Conservation (phyloP, 164 flowering plant genomes). For the Houttuynia cordata region DNA sequence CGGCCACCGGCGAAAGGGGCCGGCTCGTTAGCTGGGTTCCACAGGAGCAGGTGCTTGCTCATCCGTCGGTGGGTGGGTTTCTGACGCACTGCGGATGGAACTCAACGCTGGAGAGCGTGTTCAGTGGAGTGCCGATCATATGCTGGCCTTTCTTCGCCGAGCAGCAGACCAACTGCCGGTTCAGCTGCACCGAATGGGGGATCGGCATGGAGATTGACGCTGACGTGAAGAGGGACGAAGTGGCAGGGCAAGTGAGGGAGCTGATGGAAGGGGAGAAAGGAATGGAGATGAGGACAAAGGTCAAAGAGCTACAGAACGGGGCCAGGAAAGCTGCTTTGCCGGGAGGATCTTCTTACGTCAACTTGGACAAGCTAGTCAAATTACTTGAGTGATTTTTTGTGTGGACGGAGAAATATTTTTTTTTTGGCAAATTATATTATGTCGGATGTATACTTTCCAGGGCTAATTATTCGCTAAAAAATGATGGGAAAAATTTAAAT, state of each 20-base stretch:
- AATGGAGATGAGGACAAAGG: conserved; percentile 10
- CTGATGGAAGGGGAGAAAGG: conserved; percentile 11
- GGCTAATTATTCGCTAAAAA: too few species aligned
- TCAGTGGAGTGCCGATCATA: conserved; percentile 9
- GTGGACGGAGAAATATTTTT: too few species aligned
- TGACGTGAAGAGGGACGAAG: conserved; percentile 5
- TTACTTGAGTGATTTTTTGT: too few species aligned
- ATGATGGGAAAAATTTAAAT: too few species aligned
- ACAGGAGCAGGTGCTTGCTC: conserved; percentile 7
- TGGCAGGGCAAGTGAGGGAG: conserved; percentile 6
- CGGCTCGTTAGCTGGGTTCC: conserved; percentile 7
- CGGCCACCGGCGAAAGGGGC: conserved; percentile 3
- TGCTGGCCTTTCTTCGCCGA: conserved; percentile 16
- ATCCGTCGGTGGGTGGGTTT: conserved; percentile 10
- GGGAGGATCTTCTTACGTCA: conserved; percentile 6
- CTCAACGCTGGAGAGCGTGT: conserved; percentile 7
- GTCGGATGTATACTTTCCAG: too few species aligned
- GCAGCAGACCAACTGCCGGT: conserved; percentile 12
- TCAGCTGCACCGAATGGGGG: conserved; percentile 5
- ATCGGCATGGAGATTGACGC: conserved; percentile 13
- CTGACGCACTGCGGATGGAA: conserved; percentile 16
- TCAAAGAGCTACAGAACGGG: conserved; percentile 1
- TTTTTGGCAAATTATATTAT: too few species aligned
- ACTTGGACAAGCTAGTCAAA: conserved; percentile 5
- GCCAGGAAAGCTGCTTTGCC: not conserved